Base-by-base conservation (phyloP, 225 moss, liverwort and hornwort species). In the Asterella californica region DNA sequence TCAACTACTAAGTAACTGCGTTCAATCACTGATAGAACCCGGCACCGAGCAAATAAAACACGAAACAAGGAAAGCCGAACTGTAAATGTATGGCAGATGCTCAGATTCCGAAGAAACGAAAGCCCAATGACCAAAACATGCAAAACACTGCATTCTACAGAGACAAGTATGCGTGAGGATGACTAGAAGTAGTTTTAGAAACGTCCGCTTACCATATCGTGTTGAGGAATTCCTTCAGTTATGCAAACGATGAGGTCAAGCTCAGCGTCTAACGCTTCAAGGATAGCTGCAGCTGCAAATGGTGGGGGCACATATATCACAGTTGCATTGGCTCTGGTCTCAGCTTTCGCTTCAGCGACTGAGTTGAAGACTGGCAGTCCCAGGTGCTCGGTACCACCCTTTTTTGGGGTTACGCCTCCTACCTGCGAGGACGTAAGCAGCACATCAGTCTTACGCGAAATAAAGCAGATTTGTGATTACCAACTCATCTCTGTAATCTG, bases 211-310 rank as follows among this genome's bases (percentile, higher is more conserved):
- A 90, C 90, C 90, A 90, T 90, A 50, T 90, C 90, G 71, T 90
- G 90, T 74, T 90, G 90, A 53, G 90, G 90, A 67, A 90, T 90
- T 29, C 90, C 90, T 84, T 90, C 87, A 0, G 90, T 90, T 60
- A 90, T 90, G 82, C 90, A 90, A 54, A 90, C 90, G 25, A 85
- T 83, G 21, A 90, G 83, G 57, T 87, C 90, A 72, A 90, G 82
- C 78, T 90, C 88, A 33, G 88, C 87, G 15, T 90, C 89, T 46
- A 90, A 57, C n/a, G 88, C 90, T 83, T 90, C 90, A 64, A 90
- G 54, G 34, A 90, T 88, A 5, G 90, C 89, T 4, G 81, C 82
- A 71, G 72, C 72, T 15, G 89, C 90, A 77, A 88, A 79, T 34
- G 84, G 83, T 15, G 90, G 88, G 29, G 90, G 90, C 19, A 90